Evolutionary conservation across 108 stramenopile genomes (phyloP).

Genomic region (Nitzschia inconspicua): DNA sequence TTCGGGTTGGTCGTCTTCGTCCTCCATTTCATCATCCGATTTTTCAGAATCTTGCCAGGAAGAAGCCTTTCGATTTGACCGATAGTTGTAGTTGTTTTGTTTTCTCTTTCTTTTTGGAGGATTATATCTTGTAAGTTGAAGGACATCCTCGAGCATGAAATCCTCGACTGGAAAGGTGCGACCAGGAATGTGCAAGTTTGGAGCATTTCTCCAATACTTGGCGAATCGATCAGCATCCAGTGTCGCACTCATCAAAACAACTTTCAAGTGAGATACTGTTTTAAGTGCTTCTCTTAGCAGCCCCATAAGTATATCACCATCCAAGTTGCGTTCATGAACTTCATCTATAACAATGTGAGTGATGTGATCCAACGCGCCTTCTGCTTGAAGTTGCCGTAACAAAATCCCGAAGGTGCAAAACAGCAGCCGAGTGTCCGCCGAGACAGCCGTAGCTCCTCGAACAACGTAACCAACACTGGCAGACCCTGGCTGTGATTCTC

Average conservation of each 20-base stretch:
- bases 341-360: conserved; percentile 96
- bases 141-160: conserved; percentile 86
- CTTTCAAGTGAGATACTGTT: conserved; percentile 38
- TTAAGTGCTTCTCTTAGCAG: conserved; percentile 39
- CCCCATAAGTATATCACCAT: conserved; percentile 77
- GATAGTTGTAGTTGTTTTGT: background rate
- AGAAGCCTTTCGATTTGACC: conserved; percentile 6
- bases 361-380: conserved; percentile 70
- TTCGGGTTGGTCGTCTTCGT: conserved; percentile 15
- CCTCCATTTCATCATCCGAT: conserved; percentile 45
- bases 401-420: conserved; percentile 98
- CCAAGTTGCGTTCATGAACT: conserved; percentile 91
- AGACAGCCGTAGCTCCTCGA: conserved; percentile 74
- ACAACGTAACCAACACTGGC: conserved; percentile 93
- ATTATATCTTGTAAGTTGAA: conserved; percentile 72
- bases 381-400: conserved; percentile 90
- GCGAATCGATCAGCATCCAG: conserved; percentile 91
- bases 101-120: conserved; percentile 69
- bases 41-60: conserved; percentile 44
- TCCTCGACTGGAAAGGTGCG: conserved; percentile 91
- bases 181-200: conserved; percentile 91
- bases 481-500: conserved; percentile 56
- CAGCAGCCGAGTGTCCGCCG: conserved; percentile 73
- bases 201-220: conserved; percentile 76
- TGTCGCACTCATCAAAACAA: conserved; percentile 92